phyloP scores from a whole-genome alignment of 2,329 filamentous ascomycete species.

The Neofusicoccum sp. region DNA sequence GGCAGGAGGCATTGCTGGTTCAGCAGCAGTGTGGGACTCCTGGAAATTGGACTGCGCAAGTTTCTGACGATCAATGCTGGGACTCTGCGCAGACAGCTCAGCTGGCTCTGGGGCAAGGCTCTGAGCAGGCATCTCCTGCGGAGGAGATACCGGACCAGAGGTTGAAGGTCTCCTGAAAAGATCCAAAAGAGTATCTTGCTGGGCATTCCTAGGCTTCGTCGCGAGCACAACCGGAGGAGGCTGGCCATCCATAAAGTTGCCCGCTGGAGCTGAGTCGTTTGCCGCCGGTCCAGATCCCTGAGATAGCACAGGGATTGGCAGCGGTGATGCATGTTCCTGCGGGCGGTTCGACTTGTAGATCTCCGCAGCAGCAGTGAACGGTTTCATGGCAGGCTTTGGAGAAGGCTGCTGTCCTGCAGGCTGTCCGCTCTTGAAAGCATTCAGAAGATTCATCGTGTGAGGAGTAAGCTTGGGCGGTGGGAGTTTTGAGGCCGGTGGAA shows the following conservation, averaged over 20 bases:
- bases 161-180: slow-evolving; percentile 37
- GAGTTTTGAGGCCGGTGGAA: slow-evolving; percentile 57
- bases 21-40: background rate
- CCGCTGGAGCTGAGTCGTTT: background rate
- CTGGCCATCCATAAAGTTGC: slow-evolving; percentile 10
- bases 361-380: slow-evolving; percentile 15
- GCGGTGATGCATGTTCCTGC: background rate
- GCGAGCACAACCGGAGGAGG: background rate
- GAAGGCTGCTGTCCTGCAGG: slow-evolving; percentile 23
- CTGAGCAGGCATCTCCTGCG: slow-evolving; percentile 22
- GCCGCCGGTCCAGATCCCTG: slow-evolving; percentile 16
- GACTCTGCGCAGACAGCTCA: slow-evolving; percentile 47
- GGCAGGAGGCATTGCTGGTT: background rate
- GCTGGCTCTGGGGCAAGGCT: slow-evolving; percentile 33
- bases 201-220: slow-evolving; percentile 38
- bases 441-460: slow-evolving; percentile 58
- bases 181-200: slow-evolving; percentile 47
- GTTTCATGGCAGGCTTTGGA: slow-evolving; percentile 15
- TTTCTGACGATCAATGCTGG: slow-evolving; percentile 20
- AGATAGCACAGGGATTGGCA: background rate
- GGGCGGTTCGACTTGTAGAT: slow-evolving; percentile 14
- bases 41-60: background rate
- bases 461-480: slow-evolving; percentile 58
- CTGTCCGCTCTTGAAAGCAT: slow-evolving; percentile 51
- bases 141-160: slow-evolving; percentile 13